These are phyloP conservation scores for Rubroboletus pulcherrimus DNA, from an alignment of 768 basidiomycete species.

Conservation along the genomic window DNA sequence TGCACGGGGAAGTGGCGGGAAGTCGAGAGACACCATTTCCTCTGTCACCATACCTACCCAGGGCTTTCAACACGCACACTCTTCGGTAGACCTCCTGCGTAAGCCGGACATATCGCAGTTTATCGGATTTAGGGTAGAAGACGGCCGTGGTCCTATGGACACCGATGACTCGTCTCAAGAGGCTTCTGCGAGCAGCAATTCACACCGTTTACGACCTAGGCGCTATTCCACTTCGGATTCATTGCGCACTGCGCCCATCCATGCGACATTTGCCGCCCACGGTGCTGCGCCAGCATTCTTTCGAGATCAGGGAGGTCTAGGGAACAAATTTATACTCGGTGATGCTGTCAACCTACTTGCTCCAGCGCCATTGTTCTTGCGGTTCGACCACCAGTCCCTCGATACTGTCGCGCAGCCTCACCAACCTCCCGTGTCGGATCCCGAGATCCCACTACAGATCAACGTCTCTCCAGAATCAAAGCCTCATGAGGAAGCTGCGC, in stretches of 20 bases:
- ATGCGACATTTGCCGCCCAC: slow-evolving; percentile 11
- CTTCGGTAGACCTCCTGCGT: slow-evolving; percentile 33
- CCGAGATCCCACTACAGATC: slow-evolving; percentile 8
- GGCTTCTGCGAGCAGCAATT: slow-evolving; percentile 22
- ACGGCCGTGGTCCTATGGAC: slow-evolving; percentile 25
- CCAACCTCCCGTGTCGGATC: not conserved
- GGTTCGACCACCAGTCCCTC: slow-evolving; percentile 4
- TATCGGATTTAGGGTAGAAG: slow-evolving; percentile 22
- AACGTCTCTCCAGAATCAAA: not conserved
- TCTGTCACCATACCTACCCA: slow-evolving; percentile 22
- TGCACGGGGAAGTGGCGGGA: slow-evolving; percentile 31
- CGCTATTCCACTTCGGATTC: slow-evolving; percentile 25
- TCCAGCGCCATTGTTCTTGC: slow-evolving; percentile 15
- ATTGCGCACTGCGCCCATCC: slow-evolving; percentile 2
- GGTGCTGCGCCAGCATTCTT: slow-evolving; percentile 10
- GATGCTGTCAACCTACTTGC: slow-evolving; percentile 9
- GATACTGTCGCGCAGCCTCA: slow-evolving; percentile 8
- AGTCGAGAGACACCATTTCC: slow-evolving; percentile 26
- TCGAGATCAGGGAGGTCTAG: slow-evolving; percentile 6
- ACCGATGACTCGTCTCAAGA: slow-evolving; percentile 32
- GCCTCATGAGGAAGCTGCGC: slow-evolving; percentile 5
- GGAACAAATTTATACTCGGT: not conserved
- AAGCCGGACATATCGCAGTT: slow-evolving; percentile 24
- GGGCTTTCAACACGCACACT: slow-evolving; percentile 27
- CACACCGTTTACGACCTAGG: slow-evolving; percentile 18